These are phyloP conservation scores for Chalara sp. DNA, from an alignment of 2,329 filamentous ascomycete genomes.

Conservation along the genomic window DNA sequence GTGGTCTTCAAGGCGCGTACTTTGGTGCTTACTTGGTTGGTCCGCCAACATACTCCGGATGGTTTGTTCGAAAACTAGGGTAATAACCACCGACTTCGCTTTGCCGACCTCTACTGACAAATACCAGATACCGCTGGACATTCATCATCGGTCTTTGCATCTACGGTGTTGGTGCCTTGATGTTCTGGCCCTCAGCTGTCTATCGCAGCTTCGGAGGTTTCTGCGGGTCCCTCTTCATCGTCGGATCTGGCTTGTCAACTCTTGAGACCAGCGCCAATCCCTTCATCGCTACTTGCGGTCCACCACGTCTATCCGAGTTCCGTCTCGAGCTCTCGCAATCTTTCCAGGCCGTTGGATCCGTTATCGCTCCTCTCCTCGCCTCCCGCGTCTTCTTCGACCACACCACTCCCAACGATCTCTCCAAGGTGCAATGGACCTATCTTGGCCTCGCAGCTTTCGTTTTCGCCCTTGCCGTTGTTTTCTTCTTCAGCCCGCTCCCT, in stretches of 20 bases:
- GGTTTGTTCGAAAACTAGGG: slow-evolving; percentile 63
- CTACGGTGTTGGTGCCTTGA: slow-evolving; percentile 68
- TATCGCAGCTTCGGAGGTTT: slow-evolving; percentile 17
- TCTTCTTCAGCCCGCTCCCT: slow-evolving; percentile 59
- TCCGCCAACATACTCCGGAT: slow-evolving; percentile 57
- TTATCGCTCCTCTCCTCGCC: slow-evolving; percentile 66
- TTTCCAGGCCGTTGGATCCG: slow-evolving; percentile 66
- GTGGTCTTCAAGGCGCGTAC: slow-evolving; percentile 65
- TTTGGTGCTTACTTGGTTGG: slow-evolving; percentile 67
- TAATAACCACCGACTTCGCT: slow-evolving; percentile 45
- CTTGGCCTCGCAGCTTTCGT: slow-evolving; percentile 71
- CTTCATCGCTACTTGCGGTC: slow-evolving; percentile 64
- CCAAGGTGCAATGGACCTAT: slow-evolving; percentile 76
- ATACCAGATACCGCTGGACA: slow-evolving; percentile 38
- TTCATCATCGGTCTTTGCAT: slow-evolving; percentile 71
- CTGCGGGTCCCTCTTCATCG: slow-evolving; percentile 47
- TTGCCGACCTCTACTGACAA: not conserved
- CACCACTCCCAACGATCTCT: slow-evolving; percentile 28
- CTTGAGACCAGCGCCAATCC: slow-evolving; percentile 78
- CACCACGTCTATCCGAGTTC: slow-evolving; percentile 64
- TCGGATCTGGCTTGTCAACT: slow-evolving; percentile 68
- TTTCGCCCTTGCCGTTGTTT: slow-evolving; percentile 59
- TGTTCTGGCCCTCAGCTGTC: slow-evolving; percentile 77
- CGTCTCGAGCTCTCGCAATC: slow-evolving; percentile 70
- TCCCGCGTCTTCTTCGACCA: slow-evolving; percentile 62